Evolutionary conservation across 768 basidiomycete species (phyloP).

Genomic region (Lyophyllum shimeji): DNA sequence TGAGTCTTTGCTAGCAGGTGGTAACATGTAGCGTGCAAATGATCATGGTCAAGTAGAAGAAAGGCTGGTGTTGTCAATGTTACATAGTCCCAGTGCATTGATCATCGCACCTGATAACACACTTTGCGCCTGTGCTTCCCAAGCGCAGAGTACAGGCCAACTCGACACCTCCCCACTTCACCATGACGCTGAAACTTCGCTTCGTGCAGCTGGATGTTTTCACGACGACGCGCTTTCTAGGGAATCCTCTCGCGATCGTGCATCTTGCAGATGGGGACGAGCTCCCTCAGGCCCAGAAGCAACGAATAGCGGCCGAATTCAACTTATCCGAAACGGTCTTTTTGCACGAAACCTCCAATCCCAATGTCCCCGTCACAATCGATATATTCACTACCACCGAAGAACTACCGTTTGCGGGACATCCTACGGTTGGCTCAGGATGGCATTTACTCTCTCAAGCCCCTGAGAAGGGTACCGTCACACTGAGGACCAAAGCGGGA

Average conservation of each 20-base stretch:
- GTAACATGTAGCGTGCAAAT: background rate
- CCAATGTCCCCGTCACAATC: slow-evolving; percentile 25
- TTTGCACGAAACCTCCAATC: slow-evolving; percentile 30
- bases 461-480: slow-evolving; percentile 21
- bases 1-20: slow-evolving; percentile 1
- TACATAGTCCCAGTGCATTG: no score
- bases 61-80: no score
- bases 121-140: no score
- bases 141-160: no score
- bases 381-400: slow-evolving; percentile 41
- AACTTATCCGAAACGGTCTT: slow-evolving; percentile 52
- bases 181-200: slow-evolving; percentile 18
- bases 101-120: no score
- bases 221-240: slow-evolving; percentile 36
- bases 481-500: slow-evolving; percentile 41
- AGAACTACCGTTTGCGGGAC: slow-evolving; percentile 46
- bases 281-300: slow-evolving; percentile 38
- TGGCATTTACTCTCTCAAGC: slow-evolving; percentile 36
- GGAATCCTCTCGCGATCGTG: slow-evolving; percentile 47
- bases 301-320: slow-evolving; percentile 45
- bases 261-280: slow-evolving; percentile 27
- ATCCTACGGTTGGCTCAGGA: slow-evolving; percentile 43
- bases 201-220: slow-evolving; percentile 43
- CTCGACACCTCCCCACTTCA: no score
- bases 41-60: no score